Conservation (phyloP, 306 rosid species). For the Acacia confusa region DNA sequence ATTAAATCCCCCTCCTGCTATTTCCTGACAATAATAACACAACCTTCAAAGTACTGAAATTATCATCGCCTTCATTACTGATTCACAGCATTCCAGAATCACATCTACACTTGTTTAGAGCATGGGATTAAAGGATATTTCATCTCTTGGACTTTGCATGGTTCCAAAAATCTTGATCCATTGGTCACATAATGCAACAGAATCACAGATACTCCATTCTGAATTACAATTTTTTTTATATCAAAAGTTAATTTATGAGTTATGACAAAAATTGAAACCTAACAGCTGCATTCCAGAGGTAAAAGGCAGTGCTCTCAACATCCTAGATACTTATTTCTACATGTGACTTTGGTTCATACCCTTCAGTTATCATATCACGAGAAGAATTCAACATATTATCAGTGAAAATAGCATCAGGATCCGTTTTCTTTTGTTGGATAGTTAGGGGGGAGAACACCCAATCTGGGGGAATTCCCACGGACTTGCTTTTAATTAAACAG, state of each 20-base stretch:
- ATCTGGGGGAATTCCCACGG: neutral
- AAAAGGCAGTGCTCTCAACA: neutral
- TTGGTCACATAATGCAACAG: neutral
- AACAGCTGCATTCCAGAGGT: neutral
- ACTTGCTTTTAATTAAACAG: neutral
- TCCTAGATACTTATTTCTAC: neutral
- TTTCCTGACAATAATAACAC: neutral
- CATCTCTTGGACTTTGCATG: neutral
- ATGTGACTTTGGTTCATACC: neutral
- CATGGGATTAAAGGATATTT: neutral
- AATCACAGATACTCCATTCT: neutral
- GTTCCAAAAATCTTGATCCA: neutral
- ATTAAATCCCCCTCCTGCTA: constrained; percentile 4
- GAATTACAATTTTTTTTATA: neutral
- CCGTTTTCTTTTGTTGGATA: neutral
- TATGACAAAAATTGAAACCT: neutral
- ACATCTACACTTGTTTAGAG: neutral
- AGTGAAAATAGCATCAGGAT: neutral
- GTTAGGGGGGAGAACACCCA: neutral
- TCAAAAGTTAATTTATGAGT: neutral
- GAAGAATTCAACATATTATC: neutral
- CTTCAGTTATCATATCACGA: neutral
- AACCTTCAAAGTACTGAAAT: neutral
- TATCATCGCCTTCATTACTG: neutral
- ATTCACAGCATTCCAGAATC: constrained; percentile 13